phyloP scores from a whole-genome alignment of 192 early-diverging fungal species.

The Cetraspora pellucida region DNA sequence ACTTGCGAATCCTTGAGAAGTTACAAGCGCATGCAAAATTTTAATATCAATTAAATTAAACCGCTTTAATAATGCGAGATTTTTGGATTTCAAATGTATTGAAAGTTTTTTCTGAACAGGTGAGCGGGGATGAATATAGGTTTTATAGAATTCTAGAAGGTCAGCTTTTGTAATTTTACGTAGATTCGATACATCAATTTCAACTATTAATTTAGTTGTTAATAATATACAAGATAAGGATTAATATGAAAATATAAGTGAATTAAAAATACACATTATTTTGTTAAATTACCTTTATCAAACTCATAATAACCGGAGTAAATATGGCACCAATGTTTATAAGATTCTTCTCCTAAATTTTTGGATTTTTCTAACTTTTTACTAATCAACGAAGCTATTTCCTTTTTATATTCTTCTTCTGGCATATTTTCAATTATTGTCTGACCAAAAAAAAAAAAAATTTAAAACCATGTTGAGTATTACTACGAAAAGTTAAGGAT shows the following conservation, averaged over 20 bases:
- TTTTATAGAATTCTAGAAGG: conserved; percentile 63
- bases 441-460: conserved; percentile 24
- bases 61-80: conserved; percentile 14
- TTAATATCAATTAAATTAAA: conserved; percentile 42
- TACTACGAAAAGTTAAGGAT: not conserved
- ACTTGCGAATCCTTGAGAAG: conserved; percentile 37
- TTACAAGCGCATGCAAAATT: conserved; percentile 37
- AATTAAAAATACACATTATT: not conserved
- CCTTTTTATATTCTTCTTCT: conserved; percentile 71
- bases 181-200: conserved; percentile 64
- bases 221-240: not conserved
- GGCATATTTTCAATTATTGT: conserved; percentile 66
- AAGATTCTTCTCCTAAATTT: conserved; percentile 77
- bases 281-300: conserved; percentile 53
- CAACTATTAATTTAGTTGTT: conserved; percentile 32
- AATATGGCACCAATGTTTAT: conserved; percentile 77
- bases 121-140: conserved; percentile 58
- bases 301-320: conserved; percentile 84
- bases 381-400: conserved; percentile 71
- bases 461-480: conserved; percentile 9
- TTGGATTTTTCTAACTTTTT: conserved; percentile 84
- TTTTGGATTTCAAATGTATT: conserved; percentile 67
- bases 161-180: conserved; percentile 46
- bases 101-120: conserved; percentile 61
- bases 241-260: not conserved